Evolutionary conservation across 2,329 filamentous ascomycete genomes (phyloP).

Genomic region (Escovopsis sp.): DNA sequence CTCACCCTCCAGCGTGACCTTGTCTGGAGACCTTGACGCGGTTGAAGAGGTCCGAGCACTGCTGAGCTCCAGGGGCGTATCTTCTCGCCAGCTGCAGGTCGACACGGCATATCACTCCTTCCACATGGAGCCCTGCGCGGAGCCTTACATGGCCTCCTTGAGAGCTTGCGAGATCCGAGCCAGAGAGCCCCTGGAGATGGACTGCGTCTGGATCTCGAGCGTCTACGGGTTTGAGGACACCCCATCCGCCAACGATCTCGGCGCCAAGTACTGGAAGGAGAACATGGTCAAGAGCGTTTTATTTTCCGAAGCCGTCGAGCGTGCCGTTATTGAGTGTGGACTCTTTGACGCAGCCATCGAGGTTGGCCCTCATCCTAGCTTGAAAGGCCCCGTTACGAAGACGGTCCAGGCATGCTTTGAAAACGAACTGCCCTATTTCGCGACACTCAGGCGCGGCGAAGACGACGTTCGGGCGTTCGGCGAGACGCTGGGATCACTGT

Average conservation of each 20-base stretch:
- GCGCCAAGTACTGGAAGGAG: neutral
- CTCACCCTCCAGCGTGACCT: constrained; percentile 12
- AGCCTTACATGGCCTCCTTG: neutral
- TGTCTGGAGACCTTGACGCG: constrained; percentile 13
- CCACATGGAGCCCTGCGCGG: constrained; percentile 10
- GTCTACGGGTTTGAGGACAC: neutral
- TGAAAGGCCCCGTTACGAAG: neutral
- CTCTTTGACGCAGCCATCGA: neutral
- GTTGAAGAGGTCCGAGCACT: constrained; percentile 10
- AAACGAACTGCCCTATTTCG: neutral
- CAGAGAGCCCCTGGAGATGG: neutral
- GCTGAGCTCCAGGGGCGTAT: constrained; percentile 10
- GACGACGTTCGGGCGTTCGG: neutral
- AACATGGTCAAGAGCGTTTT: constrained; percentile 1
- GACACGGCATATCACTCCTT: constrained; percentile 15
- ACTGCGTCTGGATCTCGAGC: neutral
- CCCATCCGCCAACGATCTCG: neutral
- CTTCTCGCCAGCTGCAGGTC: constrained; percentile 12
- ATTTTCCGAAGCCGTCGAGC: neutral
- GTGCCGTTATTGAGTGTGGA: neutral
- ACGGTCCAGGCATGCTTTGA: neutral
- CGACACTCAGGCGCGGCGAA: neutral
- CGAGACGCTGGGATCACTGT: neutral
- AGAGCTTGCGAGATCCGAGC: neutral
- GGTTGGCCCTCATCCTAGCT: constrained; percentile 1